Conservation (phyloP, 2,329 filamentous ascomycete species). For the Cladorrhinum sp. region DNA sequence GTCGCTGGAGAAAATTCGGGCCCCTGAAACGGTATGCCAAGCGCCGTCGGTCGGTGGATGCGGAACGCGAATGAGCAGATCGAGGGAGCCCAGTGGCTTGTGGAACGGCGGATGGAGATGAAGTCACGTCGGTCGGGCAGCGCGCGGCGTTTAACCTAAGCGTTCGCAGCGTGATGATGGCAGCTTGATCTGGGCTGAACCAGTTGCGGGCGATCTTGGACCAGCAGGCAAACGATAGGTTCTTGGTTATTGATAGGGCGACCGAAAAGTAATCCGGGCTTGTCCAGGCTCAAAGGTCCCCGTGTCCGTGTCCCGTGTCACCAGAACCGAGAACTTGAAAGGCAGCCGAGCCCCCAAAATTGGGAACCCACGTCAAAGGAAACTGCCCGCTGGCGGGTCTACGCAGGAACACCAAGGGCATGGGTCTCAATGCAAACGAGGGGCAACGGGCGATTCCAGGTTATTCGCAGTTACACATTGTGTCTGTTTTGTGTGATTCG, state of each 20-base stretch:
- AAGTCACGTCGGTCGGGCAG: slow-evolving; percentile 18
- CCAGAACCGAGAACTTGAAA: slow-evolving; percentile 6
- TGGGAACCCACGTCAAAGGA: slow-evolving; percentile 15
- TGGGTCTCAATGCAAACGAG: slow-evolving; percentile 7
- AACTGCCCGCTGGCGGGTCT: slow-evolving; percentile 12
- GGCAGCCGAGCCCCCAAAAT: slow-evolving; percentile 3
- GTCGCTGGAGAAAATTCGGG: not conserved
- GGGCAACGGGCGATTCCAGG: not conserved
- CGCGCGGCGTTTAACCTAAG: slow-evolving; percentile 8
- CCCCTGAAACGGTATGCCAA: not conserved
- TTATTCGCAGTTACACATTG: not conserved
- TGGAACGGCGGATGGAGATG: not conserved
- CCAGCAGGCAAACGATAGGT: slow-evolving; percentile 6
- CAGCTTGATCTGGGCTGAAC: slow-evolving; percentile 4
- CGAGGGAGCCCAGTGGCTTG: not conserved
- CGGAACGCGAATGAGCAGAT: not conserved
- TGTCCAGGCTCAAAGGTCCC: not conserved
- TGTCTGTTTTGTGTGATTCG: not conserved
- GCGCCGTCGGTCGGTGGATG: not conserved
- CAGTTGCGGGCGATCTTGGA: slow-evolving; percentile 12
- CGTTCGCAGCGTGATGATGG: not conserved
- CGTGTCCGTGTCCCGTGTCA: slow-evolving; percentile 10
- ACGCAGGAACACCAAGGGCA: slow-evolving; percentile 2
- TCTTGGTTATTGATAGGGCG: slow-evolving; percentile 6
- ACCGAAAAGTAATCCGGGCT: not conserved